A percentile compares a stretch with the other conserved stretches of the same genome.
phyloP scores from a whole-genome alignment of 1,284 basidiomycete species.

The Cerrena zonata region DNA sequence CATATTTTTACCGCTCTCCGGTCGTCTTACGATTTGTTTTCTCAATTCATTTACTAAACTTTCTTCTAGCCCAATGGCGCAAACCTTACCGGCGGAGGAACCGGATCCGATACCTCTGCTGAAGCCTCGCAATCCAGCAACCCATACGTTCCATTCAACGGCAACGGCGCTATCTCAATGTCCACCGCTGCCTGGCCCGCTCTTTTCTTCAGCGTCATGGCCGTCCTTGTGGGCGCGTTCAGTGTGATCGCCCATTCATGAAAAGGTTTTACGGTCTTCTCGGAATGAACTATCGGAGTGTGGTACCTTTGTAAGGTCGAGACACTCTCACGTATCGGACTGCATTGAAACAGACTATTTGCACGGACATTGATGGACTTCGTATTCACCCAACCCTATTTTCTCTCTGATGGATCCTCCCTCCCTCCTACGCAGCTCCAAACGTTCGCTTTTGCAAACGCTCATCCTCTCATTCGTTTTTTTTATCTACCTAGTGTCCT shows the following conservation, averaged over 20 bases:
- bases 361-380: neutral
- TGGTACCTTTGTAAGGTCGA: no score
- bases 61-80: slow-evolving; percentile 57
- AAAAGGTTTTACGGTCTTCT: no score
- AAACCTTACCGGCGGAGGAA: slow-evolving; percentile 60
- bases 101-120: slow-evolving; percentile 26
- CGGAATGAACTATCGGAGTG: no score
- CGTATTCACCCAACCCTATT: neutral
- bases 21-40: neutral
- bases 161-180: slow-evolving; percentile 17
- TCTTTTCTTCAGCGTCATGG: slow-evolving; percentile 3
- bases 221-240: neutral
- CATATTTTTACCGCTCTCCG: slow-evolving; percentile 1
- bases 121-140: slow-evolving; percentile 23
- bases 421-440: no score
- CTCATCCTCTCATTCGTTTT: no score
- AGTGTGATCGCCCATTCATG: neutral
- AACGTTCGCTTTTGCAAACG: neutral
- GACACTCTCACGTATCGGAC: no score
- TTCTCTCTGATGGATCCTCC: neutral
- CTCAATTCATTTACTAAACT: slow-evolving; percentile 3
- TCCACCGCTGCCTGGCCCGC: slow-evolving; percentile 14
- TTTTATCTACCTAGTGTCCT: neutral
- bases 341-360: neutral
- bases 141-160: slow-evolving; percentile 49